Evolutionary conservation across 495 filamentous ascomycete genomes (phyloP), one percentile per base, ranked within the genome.

Genomic region (Echria macrotheca): DNA sequence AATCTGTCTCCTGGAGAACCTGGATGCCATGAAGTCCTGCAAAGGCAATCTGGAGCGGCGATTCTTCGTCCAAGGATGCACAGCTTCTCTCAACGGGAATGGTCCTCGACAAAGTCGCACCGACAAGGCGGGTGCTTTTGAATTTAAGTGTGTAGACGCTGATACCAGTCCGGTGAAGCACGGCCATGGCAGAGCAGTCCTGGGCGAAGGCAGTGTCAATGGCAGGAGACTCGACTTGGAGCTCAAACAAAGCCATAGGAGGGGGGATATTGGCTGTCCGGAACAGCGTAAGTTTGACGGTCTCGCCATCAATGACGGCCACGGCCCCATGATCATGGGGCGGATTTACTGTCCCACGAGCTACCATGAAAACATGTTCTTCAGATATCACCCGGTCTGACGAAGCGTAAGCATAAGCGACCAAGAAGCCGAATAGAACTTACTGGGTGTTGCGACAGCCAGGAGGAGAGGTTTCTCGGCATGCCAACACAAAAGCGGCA

Each of bases 261-360:
- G 93, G 93, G 31, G 93, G 93, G 12, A 94, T 77, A 56, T 91
- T 95, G 32, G 88, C 84, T 39, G 83, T 71, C 50, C 86, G 75
- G 58, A 97, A 73, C 4, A 94, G 87, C 4, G 93, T 96, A 41
- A 97, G 64, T 60, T 94, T 94, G 46, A 96, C 72, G 17, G 57
- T 75, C 61, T 80, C 78, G 39, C 91, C 91, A 68, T 96, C 91
- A 32, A 95, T 80, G n/a, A 95, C 90, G 21, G 82, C 88, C 41
- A 91, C 82, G 19, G 84, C 73, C 21, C 93, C 93, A 59, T 81
- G 72, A 69, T 96, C 91, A 54, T 86, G 65, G 2, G 91, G 90
- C 17, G 82, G 74, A 4, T 67, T 66, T 14, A 81, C 79, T 33
- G 89, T 82, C 18, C 86, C 87, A 29, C 80, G 72, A 35, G 75